Conservation (phyloP, 257 asterid species). For the Fraxinus cuspidata region DNA sequence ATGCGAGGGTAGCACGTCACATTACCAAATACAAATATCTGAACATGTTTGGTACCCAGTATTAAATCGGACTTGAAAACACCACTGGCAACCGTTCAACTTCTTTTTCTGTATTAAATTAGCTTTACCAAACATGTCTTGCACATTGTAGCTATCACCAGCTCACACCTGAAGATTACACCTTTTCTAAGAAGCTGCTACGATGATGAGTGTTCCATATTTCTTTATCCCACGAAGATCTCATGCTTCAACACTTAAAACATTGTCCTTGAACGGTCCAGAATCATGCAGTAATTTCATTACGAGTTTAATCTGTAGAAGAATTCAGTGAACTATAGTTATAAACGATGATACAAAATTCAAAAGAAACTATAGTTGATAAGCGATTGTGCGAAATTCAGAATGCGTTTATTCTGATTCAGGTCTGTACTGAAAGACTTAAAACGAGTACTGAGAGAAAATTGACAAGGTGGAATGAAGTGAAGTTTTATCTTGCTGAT, state of each 20-base stretch:
- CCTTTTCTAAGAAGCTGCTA: background rate
- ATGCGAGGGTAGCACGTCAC: background rate
- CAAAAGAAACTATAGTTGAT: background rate
- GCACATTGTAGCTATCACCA: background rate
- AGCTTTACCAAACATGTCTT: background rate
- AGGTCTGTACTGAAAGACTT: background rate
- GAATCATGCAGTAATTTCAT: slow-evolving; percentile 70
- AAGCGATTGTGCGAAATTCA: too few relatives aligned
- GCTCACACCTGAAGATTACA: background rate
- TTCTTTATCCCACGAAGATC: background rate
- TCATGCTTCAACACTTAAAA: slow-evolving; percentile 26
- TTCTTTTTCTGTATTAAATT: background rate
- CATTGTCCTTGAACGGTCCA: slow-evolving; percentile 76
- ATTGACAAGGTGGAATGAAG: background rate
- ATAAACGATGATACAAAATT: background rate
- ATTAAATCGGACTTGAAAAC: background rate
- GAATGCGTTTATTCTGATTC: background rate
- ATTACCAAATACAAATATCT: background rate
- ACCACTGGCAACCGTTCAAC: background rate
- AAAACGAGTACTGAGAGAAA: background rate
- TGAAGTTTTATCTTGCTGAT: background rate
- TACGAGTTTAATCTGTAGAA: slow-evolving; percentile 69
- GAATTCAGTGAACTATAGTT: slow-evolving; percentile 10
- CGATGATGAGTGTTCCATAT: background rate
- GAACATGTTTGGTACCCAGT: background rate